Evolutionary conservation across 495 filamentous ascomycete genomes (phyloP).

Genomic region (Filosporella fistucella): DNA sequence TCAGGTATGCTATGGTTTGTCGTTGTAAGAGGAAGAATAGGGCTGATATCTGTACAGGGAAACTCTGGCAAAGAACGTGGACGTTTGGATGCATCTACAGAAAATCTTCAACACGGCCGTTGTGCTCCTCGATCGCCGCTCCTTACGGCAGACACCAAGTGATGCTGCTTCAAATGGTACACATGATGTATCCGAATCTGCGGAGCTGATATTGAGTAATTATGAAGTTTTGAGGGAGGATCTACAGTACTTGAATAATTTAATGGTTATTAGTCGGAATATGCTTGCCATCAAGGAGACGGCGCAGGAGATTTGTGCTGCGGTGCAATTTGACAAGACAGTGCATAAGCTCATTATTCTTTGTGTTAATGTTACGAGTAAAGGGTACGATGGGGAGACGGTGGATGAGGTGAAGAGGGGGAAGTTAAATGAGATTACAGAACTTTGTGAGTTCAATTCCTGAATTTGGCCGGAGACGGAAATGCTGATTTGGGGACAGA

Average conservation of each 20-base stretch:
- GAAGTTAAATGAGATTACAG: conserved; percentile 48
- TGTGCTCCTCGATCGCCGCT: conserved; percentile 57
- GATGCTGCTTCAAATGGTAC: conserved; percentile 20
- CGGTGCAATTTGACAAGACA: conserved; percentile 72
- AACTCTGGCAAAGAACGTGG: conserved; percentile 49
- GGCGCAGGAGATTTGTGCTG: conserved; percentile 81
- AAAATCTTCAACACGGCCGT: conserved; percentile 56
- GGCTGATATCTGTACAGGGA: conserved; percentile 37
- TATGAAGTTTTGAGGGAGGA: conserved; percentile 72
- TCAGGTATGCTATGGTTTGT: conserved; percentile 43
- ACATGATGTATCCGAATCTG: conserved; percentile 50
- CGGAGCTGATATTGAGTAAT: conserved; percentile 74
- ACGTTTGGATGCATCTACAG: conserved; percentile 68
- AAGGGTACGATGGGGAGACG: conserved; percentile 84
- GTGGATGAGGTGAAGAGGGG: conserved; percentile 55
- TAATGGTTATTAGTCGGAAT: conserved; percentile 82
- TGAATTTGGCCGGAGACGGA: neutral
- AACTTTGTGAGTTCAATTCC: conserved; percentile 38
- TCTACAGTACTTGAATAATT: conserved; percentile 76
- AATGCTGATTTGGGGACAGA: conserved; percentile 36
- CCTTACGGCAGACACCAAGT: conserved; percentile 40
- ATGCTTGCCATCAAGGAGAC: conserved; percentile 75
- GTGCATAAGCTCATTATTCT: conserved; percentile 79
- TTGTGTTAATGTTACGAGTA: conserved; percentile 81
- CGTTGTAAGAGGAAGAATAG: too few relatives aligned